Evolutionary conservation across 2,329 filamentous ascomycete species (phyloP), one percentile per base, ranked within the genome.

Genomic region (Verticillium klebahnii): DNA sequence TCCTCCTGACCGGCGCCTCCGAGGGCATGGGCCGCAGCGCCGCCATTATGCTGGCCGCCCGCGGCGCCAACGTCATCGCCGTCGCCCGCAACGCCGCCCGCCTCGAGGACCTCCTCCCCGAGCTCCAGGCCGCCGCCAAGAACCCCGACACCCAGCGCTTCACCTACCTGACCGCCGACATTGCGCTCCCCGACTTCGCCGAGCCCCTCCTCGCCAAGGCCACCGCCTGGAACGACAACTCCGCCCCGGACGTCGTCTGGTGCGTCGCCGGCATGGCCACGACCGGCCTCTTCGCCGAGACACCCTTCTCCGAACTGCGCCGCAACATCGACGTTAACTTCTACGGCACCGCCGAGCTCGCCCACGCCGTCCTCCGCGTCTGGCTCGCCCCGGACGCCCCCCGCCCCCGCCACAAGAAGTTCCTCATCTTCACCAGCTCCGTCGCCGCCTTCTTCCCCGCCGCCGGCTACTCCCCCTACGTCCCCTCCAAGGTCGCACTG

Each of bases 241-340:
- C 79, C 29, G 75, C 88, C 32, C 91, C 92, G 0, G 94, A 98
- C 72, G 83, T 97, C 61, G 90, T 98, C 37, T 98, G 95, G 93
- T 93, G 92, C 72, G 85, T 93, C 58, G 94, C 94, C 3, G 94
- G 94, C 63, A 81, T 85, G 66, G 85, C 90, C 6, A 82, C 80
- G 17, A 93, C 93, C 0, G 83, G 85, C 39, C 88, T 96, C 64
- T 96, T 94, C 78, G 75, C 91, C 66, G 91, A 97, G 64, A 87
- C 86, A 45, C 82, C 89, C 9, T 79, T 91, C 59, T 78, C 87
- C 8, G 84, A 83, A 12, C 79, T 93, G 67, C 85, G 89, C 52
- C 80, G 82, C 66, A 92, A 96, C 74, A 97, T 97, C 92, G 92
- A 97, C 71, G 85, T 94, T 68, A 94, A 97, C 77, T 98, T 92